Percentiles rank a stretch among this genome's conserved stretches.
These are phyloP conservation scores for Gloeophyllum trabeum DNA, from an alignment of 768 basidiomycete genomes.

Conservation along the genomic window DNA sequence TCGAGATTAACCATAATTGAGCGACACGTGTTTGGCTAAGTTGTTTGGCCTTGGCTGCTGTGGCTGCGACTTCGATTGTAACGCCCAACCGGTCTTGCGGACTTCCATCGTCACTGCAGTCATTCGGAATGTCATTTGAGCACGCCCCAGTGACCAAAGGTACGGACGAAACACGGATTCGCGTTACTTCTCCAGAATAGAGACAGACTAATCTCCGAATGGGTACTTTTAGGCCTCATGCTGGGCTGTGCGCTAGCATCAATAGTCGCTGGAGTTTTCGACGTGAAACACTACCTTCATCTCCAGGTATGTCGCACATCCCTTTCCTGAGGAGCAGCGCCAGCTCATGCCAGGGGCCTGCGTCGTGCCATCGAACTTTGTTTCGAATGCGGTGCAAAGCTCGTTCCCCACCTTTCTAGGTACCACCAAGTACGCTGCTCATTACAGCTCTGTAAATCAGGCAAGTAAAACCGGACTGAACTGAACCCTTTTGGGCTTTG, in stretches of 20 bases:
- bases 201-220: neutral
- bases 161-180: constrained; percentile 10
- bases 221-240: constrained; percentile 52
- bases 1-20: too few relatives aligned
- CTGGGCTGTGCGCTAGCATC: constrained; percentile 59
- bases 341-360: too few relatives aligned
- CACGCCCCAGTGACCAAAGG: constrained; percentile 81
- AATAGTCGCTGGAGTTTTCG: constrained; percentile 67
- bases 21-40: too few relatives aligned
- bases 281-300: constrained; percentile 83
- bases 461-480: neutral
- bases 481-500: neutral
- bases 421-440: constrained; percentile 62
- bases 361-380: too few relatives aligned
- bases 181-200: constrained; percentile 1
- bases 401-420: constrained; percentile 82
- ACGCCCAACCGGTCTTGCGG: too few relatives aligned
- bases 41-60: too few relatives aligned
- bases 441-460: constrained; percentile 1
- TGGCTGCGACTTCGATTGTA: too few relatives aligned
- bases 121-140: constrained; percentile 86
- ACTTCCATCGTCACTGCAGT: neutral
- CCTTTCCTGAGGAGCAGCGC: too few relatives aligned
- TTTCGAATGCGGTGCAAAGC: too few relatives aligned
- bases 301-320: constrained; percentile 45